Conservation (phyloP, 2,329 filamentous ascomycete genomes). For the Dactylellina cionopaga region DNA sequence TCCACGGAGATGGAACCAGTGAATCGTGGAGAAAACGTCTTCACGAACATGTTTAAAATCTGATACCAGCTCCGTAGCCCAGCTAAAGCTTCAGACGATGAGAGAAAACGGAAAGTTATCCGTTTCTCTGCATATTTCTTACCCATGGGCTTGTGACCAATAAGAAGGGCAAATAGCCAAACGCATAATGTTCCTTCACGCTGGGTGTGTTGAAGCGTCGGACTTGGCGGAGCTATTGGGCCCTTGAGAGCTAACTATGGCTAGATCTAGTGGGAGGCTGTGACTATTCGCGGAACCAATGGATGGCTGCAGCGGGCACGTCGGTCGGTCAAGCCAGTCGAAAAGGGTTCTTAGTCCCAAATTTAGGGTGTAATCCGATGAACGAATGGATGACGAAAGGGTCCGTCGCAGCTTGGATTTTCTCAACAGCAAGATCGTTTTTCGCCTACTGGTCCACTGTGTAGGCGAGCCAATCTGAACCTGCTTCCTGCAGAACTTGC, state of each 20-base stretch:
- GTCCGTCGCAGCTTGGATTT: slow-evolving; percentile 6
- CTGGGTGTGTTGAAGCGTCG: slow-evolving; percentile 17
- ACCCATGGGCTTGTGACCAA: slow-evolving; percentile 11
- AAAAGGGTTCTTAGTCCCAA: too few relatives aligned
- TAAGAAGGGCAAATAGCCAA: slow-evolving; percentile 5
- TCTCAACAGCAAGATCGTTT: slow-evolving; percentile 10
- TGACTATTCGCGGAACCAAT: slow-evolving; percentile 21
- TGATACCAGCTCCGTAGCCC: too few relatives aligned
- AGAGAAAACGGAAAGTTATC: slow-evolving; percentile 40
- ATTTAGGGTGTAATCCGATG: slow-evolving; percentile 28
- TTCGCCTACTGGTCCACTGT: slow-evolving; percentile 1
- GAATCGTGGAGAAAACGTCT: not conserved
- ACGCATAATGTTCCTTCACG: not conserved
- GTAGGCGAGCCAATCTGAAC: slow-evolving; percentile 13
- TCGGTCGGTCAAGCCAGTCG: too few relatives aligned
- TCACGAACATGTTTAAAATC: too few relatives aligned
- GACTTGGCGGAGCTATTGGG: not conserved
- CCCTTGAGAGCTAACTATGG: slow-evolving; percentile 4
- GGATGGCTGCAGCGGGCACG: not conserved
- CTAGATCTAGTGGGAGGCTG: slow-evolving; percentile 15
- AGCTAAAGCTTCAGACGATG: too few relatives aligned
- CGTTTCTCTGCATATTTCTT: not conserved
- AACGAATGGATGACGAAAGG: slow-evolving; percentile 40
- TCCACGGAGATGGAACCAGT: slow-evolving; percentile 15
- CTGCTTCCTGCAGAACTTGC: too few relatives aligned